Evolutionary conservation across 2,329 filamentous ascomycete genomes (phyloP), one percentile per base, ranked within the genome.

Genomic region (Pyrenochaeta sp.): DNA sequence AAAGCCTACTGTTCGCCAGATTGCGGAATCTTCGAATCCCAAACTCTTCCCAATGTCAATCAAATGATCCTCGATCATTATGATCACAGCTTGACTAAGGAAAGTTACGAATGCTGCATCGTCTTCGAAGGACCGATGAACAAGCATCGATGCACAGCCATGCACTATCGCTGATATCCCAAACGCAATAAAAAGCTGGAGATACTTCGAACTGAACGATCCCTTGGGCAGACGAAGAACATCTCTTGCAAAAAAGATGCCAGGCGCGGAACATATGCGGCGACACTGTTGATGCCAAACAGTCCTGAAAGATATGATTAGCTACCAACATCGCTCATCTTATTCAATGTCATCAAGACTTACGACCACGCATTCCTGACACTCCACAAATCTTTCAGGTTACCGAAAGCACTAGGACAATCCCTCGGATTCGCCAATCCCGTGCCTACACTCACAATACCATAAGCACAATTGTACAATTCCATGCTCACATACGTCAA

Each of bases 51-150:
- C 63, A 6, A 61, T 26, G 5, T 51, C 55, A 11, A 69, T 60
- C 2, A 62, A 20, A 41, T 68, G 62, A 30, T 65, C 64, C 31
- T 69, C 64, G 8, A 62, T n/a, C 32, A 64, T 41, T 10, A 69
- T 68, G 4, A 58, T 44, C 0, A 47, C 37, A 0, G 64, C 62
- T 30, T 68, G 65, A 2, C 23, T 34, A 7, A 68, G 20, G 30
- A 66, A 67, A 14, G 40, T 51, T 3, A 15, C 20, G 4, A 64
- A 35, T 3, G 55, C 45, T 0, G 30, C 48, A 27, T 60, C 53
- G 10, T 60, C 61, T 2, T 55, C 28, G 7, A 48, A 45, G 4
- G 44, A 50, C 2, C 35, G 21, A 41, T 52, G 36, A 3, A 35
- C 39, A 7, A 61, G 35, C 47, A 64, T 59, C 3, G 60, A 44